Evolutionary conservation across 1,139 yeast genomes (phyloP).

Genomic region (Kodamaea suecica): DNA sequence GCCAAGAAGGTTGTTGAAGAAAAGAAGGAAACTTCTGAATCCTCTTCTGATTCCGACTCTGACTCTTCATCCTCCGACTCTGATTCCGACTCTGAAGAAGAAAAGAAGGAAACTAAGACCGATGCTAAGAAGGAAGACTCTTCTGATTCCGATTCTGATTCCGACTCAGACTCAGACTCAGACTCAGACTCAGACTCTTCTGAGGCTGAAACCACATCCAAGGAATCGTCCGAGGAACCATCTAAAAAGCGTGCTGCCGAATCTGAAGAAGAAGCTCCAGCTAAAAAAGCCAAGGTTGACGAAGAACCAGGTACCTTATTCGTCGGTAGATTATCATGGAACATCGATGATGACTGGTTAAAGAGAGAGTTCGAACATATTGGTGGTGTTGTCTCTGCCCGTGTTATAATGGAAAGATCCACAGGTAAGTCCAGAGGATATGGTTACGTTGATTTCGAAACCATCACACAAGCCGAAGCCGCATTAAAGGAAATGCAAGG

Average conservation of each 20-base stretch:
- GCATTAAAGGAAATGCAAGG: constrained; percentile 90
- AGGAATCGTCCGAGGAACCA: constrained; percentile 13
- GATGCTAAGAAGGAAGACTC: constrained; percentile 8
- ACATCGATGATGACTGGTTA: constrained; percentile 93
- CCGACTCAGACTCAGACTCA: constrained; percentile 18
- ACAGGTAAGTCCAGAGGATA: constrained; percentile 95
- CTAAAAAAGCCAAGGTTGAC: constrained; percentile 35
- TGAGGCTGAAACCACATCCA: constrained; percentile 17
- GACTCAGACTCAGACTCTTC: constrained; percentile 31
- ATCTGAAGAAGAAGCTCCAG: constrained; percentile 31
- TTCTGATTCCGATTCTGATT: constrained; percentile 22
- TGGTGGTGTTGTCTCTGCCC: constrained; percentile 82
- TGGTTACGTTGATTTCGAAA: constrained; percentile 94
- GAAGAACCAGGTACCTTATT: constrained; percentile 82
- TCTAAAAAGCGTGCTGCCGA: constrained; percentile 33
- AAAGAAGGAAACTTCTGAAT: constrained; percentile 19
- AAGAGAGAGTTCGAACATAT: constrained; percentile 76
- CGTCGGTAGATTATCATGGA: constrained; percentile 98
- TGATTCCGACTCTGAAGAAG: constrained; percentile 21
- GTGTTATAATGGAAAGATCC: constrained; percentile 91
- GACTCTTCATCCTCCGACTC: constrained; percentile 21
- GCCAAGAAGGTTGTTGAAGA: constrained; percentile 15
- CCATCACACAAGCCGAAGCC: constrained; percentile 73
- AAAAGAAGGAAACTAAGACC: constrained; percentile 18
- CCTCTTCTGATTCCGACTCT: constrained; percentile 16